Evolutionary conservation across 306 rosid genomes (phyloP).

Genomic region (Abrus pulchellus): DNA sequence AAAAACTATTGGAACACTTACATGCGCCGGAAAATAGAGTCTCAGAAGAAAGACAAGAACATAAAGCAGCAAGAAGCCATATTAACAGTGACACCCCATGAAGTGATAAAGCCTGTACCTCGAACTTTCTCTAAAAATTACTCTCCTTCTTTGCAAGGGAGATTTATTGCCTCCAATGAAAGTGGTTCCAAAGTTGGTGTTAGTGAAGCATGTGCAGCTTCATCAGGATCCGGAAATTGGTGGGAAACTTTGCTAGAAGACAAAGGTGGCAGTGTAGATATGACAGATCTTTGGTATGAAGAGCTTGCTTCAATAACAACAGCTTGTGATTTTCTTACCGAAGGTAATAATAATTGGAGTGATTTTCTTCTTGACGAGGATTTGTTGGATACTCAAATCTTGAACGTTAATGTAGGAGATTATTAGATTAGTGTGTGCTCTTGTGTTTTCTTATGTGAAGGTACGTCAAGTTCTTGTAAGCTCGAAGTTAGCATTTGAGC

Average conservation of each 20-base stretch:
- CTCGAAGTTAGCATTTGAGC: no score
- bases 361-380: not conserved
- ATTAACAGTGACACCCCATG: not conserved
- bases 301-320: not conserved
- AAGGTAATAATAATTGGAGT: not conserved
- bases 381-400: not conserved
- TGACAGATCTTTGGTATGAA: not conserved
- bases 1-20: constrained; percentile 37
- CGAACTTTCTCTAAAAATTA: not conserved
- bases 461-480: no score
- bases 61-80: not conserved
- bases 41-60: not conserved
- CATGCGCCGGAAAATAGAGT: not conserved
- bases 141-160: not conserved
- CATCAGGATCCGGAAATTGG: not conserved
- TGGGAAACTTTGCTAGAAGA: not conserved
- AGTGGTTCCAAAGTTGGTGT: not conserved
- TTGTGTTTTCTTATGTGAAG: no score
- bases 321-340: not conserved
- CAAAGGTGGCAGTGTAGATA: not conserved
- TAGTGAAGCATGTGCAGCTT: not conserved
- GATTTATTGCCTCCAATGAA: no score
- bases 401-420: not conserved
- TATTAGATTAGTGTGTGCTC: not conserved
- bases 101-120: constrained; percentile 21